phyloP scores from a whole-genome alignment of 208 protist genomes.

The Novymonas esmeraldas region DNA sequence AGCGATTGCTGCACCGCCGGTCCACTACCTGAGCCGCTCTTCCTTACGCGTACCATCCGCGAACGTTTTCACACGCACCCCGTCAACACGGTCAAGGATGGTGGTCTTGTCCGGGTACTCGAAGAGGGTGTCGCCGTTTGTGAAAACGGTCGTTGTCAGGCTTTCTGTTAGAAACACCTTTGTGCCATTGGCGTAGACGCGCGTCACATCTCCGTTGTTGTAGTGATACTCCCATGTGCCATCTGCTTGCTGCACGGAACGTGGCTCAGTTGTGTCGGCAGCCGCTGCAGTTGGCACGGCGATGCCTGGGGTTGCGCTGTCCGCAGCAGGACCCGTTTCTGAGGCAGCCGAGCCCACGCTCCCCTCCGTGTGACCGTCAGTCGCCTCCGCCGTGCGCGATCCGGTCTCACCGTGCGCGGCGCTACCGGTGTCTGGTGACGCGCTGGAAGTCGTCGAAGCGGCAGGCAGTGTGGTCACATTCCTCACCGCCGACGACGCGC shows the following conservation, averaged over 20 bases:
- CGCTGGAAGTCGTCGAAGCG: neutral
- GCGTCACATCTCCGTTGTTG: conserved; percentile 66
- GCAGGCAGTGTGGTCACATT: neutral
- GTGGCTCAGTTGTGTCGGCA: conserved; percentile 40
- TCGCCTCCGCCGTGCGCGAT: neutral
- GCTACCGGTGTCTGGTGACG: neutral
- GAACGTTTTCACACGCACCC: conserved; percentile 75
- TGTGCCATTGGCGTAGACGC: conserved; percentile 58
- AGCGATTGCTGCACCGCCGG: neutral
- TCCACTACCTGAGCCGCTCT: conserved; percentile 39
- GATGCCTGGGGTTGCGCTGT: neutral
- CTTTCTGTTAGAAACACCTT: conserved; percentile 60
- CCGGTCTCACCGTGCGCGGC: neutral
- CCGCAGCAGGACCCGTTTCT: neutral
- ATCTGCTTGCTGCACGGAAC: conserved; percentile 52
- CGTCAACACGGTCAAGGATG: conserved; percentile 79
- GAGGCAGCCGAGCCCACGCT: neutral
- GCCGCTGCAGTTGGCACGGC: too few species aligned
- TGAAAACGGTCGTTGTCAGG: conserved; percentile 68
- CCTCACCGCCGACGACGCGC: neutral
- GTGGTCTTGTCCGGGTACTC: conserved; percentile 79
- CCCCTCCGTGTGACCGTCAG: neutral
- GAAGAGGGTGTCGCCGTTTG: conserved; percentile 70
- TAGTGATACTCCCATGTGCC: conserved; percentile 85
- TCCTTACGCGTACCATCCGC: conserved; percentile 72